Base-by-base conservation (phyloP, 2,329 filamentous ascomycete genomes). In the Beauveria bassiana region DNA sequence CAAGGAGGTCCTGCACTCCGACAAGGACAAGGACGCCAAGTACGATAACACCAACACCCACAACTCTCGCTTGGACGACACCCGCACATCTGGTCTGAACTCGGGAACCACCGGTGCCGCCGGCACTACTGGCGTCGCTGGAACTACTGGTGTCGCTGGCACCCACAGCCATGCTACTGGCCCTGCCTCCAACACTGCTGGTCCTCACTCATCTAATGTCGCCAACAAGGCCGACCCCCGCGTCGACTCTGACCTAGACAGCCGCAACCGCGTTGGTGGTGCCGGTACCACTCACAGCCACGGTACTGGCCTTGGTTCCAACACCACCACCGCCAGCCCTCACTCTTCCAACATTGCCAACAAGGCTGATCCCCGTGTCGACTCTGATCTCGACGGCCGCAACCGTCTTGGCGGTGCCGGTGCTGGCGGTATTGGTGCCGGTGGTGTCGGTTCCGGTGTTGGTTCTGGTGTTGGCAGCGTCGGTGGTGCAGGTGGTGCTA, bases 1-100 rank as follows among this genome's bases (percentile, higher is more conserved):
- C 71, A 85, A 85, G 79, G 81, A 84, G 4, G 80, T 76, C 64
- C 71, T 84, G 62, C 69, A 75, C 68, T 73, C 75, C 64, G 76
- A 80, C 72, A 75, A 79, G 68, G 65, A 71, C 64, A 64, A 71
- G 50, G 73, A 62, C 63, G 51, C 56, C 40, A 38, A 38, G 34
- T 38, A 38, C 34, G 34, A 38, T 38, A 63, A 61, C 38, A 59
- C 51, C 40, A 12, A 31, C 46, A n/a, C 46, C 10, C 24, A 34
- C 62, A 52, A 72, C 65, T 75, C 77, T 2, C 63, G 61, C 31
- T 18, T 60, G 8, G 62, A 47, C 20, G 79, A 82, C 67, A 75
- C 77, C 45, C 76, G 73, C 65, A 75, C 77, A 3, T 63, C 66
- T 24, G 65, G 65, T 24, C 61, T 65, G 24, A 66, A 65, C 16